phyloP scores from a whole-genome alignment of 495 filamentous ascomycete species.

The Penicillium macrosclerotiorum region DNA sequence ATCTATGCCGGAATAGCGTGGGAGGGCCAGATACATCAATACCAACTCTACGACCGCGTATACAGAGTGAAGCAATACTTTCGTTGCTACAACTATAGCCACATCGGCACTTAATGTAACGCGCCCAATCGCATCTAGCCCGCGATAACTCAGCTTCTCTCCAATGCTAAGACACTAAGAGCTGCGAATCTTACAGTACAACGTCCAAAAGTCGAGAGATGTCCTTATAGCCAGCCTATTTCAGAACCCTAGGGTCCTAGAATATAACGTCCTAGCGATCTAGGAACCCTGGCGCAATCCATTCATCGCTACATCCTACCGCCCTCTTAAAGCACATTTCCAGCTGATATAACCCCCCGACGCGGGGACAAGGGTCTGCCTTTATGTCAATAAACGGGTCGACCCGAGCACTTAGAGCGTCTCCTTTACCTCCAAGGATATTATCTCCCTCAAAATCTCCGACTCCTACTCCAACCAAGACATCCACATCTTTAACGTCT shows the following conservation, averaged over 20 bases:
- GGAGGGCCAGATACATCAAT: conserved; percentile 2
- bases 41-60: not conserved
- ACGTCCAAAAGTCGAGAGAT: conserved; percentile 2
- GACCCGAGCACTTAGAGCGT: not conserved
- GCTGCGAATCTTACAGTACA: conserved; percentile 6
- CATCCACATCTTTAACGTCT: conserved; percentile 1
- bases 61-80: not conserved
- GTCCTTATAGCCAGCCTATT: not conserved
- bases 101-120: not conserved
- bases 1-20: not conserved
- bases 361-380: not conserved
- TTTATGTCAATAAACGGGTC: not conserved
- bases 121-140: conserved; percentile 1
- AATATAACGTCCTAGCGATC: conserved; percentile 1
- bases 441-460: conserved; percentile 1
- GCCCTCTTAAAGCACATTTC: conserved; percentile 1
- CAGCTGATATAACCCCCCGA: not conserved
- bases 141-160: conserved; percentile 1
- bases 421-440: not conserved
- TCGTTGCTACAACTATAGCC: not conserved
- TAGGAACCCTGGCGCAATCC: conserved; percentile 1
- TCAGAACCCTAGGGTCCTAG: conserved; percentile 2
- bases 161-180: conserved; percentile 4
- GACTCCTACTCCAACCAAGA: not conserved
- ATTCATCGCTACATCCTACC: conserved; percentile 1